phyloP scores from a whole-genome alignment of 805 yeast genomes.

The Kuraishia floccosa region DNA sequence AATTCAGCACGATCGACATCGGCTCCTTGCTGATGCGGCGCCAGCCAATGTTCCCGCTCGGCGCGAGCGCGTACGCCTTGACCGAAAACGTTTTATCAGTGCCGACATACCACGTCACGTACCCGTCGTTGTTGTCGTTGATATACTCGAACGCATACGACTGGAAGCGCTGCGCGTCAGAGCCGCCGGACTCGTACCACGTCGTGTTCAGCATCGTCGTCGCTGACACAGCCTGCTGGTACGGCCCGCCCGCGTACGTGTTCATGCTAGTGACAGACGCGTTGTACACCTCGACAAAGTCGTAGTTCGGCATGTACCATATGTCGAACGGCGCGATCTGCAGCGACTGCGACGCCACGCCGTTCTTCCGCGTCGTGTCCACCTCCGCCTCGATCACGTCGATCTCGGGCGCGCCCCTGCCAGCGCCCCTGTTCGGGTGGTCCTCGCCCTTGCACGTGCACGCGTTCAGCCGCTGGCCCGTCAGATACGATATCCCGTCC shows the following conservation, averaged over 20 bases:
- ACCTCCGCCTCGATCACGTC: slow-evolving; percentile 85
- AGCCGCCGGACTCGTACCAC: slow-evolving; percentile 69
- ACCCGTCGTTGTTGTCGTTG: slow-evolving; percentile 61
- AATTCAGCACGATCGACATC: slow-evolving; percentile 77
- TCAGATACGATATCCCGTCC: slow-evolving; percentile 80
- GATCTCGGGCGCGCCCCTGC: slow-evolving; percentile 95
- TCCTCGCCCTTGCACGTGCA: slow-evolving; percentile 79
- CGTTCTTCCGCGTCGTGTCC: slow-evolving; percentile 35
- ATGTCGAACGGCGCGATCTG: slow-evolving; percentile 92
- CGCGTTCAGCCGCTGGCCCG: slow-evolving; percentile 68
- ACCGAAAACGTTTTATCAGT: slow-evolving; percentile 65
- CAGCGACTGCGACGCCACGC: slow-evolving; percentile 83
- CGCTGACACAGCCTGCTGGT: slow-evolving; percentile 87
- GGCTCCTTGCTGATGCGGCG: slow-evolving; percentile 83
- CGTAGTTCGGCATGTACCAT: slow-evolving; percentile 89
- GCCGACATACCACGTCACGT: slow-evolving; percentile 83
- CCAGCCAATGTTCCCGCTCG: slow-evolving; percentile 85
- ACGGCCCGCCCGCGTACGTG: slow-evolving; percentile 85
- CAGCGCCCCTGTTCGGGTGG: slow-evolving; percentile 80
- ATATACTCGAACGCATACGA: slow-evolving; percentile 68
- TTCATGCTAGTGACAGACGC: slow-evolving; percentile 66
- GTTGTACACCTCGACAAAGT: slow-evolving; percentile 66
- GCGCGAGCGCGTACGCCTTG: slow-evolving; percentile 65
- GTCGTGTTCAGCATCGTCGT: slow-evolving; percentile 64
- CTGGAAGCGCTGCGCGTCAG: slow-evolving; percentile 44